Evolutionary conservation across 768 basidiomycete species (phyloP), one percentile per base, ranked within the genome.

Genomic region (Pholiota conissans): DNA sequence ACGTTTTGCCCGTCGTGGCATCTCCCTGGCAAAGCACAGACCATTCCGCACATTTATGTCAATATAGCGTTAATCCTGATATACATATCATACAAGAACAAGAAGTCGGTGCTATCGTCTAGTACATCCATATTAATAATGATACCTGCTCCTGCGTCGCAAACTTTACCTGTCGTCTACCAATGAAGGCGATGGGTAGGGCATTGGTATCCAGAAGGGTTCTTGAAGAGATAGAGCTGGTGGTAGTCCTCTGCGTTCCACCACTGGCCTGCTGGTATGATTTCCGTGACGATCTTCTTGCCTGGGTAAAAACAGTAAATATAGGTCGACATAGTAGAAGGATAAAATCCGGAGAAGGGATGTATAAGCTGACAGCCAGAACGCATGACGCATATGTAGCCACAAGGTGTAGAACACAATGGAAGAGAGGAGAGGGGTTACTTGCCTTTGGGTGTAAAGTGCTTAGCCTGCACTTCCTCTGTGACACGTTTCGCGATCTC

Each of bases 131-230:
- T 3, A 40, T 29, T 4, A 32, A 46, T 30, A 54, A 45, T 28
- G 28, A 30, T 29, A 42, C 29, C 42, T 45, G 13, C 16, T 4
- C 22, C 26, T 24, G 32, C 18, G 22, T 45, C 11, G 8, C 20
- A 26, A 45, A 20, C 11, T 9, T 18, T 22, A 11, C 20, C 42
- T 13, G 22, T 18, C n/a, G 30, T 61, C 56, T 62, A 94, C 93
- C 93, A 96, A 66, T 93, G 86, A 46, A 95, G 74, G 35, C 75
- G 79, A 72, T 96, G 95, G 2, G 90, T 94, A 0, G 95, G 88
- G 73, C 95, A 98, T 65, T 95, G 91, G 69, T 97, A 97, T 8
- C 95, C 96, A 10, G 67, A 66, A 0, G 95, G 93, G 69, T 97
- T 92, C 77, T 90, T 89, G 75, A 85, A 86, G 54, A 86, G 76